These are phyloP conservation scores for Cercospora brassicicola DNA, from an alignment of 2,329 filamentous ascomycete genomes.

Conservation along the genomic window DNA sequence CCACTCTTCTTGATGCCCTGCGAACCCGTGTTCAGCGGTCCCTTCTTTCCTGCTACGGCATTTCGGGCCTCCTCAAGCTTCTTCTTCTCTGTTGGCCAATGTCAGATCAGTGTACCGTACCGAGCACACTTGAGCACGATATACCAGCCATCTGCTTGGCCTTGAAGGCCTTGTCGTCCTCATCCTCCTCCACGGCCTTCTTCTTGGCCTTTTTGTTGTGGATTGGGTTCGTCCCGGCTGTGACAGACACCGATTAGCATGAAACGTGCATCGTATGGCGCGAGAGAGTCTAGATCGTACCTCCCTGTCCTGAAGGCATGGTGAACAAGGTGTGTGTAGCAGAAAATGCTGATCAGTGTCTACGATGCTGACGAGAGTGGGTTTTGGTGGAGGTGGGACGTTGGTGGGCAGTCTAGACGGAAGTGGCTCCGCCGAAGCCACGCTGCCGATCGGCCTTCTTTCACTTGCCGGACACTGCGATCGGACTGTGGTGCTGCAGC, in stretches of 20 bases:
- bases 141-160: conserved; percentile 82
- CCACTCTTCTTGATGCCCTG: conserved; percentile 98
- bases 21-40: conserved; percentile 76
- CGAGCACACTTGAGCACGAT: conserved; percentile 43
- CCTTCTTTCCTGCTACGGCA: conserved; percentile 86
- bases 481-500: not conserved
- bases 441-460: not conserved
- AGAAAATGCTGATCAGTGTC: not conserved
- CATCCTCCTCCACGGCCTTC: conserved; percentile 73
- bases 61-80: conserved; percentile 77
- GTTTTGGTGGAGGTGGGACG: not conserved
- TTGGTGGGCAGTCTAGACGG: not conserved
- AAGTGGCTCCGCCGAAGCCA: not conserved
- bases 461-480: not conserved
- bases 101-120: not conserved
- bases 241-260: conserved; percentile 11
- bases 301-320: conserved; percentile 55
- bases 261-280: not conserved
- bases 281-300: conserved; percentile 38
- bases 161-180: conserved; percentile 79
- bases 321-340: conserved; percentile 23
- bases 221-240: conserved; percentile 56
- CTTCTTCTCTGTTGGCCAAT: conserved; percentile 57
- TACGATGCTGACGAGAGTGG: not conserved
- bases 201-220: conserved; percentile 84